Percentiles rank a stretch among this genome's conserved stretches.
These are phyloP conservation scores for Colletotrichum camelliae DNA, from an alignment of 2,329 filamentous ascomycete species.

Conservation along the genomic window DNA sequence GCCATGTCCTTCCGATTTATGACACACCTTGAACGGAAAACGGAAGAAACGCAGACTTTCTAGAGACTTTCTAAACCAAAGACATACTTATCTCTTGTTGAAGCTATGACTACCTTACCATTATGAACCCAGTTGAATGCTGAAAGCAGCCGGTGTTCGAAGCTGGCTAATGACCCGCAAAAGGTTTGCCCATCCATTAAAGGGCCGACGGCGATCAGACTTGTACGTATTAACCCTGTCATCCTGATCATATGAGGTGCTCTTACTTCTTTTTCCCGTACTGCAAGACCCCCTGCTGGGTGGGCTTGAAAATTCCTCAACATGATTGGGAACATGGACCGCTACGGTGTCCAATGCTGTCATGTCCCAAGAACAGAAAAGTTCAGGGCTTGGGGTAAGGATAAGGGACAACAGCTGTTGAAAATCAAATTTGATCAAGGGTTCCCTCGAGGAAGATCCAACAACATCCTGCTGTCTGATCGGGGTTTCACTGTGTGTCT, in stretches of 20 bases:
- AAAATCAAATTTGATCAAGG: neutral
- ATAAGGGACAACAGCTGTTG: neutral
- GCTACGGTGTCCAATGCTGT: neutral
- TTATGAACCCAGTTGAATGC: neutral
- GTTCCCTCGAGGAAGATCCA: neutral
- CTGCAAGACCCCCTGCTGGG: neutral
- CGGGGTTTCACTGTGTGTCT: neutral
- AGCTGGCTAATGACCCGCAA: neutral
- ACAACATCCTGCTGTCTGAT: neutral
- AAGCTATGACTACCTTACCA: neutral
- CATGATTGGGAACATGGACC: neutral
- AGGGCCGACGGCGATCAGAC: neutral
- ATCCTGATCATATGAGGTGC: neutral
- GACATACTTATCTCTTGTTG: neutral
- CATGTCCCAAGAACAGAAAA: neutral
- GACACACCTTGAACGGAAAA: neutral
- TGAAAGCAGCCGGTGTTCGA: neutral
- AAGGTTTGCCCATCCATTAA: neutral
- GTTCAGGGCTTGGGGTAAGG: neutral
- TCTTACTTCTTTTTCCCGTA: neutral
- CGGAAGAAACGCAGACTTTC: neutral
- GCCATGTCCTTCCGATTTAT: neutral
- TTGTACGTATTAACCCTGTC: neutral
- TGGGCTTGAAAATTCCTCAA: neutral
- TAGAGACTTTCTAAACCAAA: no score